Evolutionary conservation across 2,329 filamentous ascomycete genomes (phyloP), one percentile per base, ranked within the genome.

Genomic region (Penicillium paneum): DNA sequence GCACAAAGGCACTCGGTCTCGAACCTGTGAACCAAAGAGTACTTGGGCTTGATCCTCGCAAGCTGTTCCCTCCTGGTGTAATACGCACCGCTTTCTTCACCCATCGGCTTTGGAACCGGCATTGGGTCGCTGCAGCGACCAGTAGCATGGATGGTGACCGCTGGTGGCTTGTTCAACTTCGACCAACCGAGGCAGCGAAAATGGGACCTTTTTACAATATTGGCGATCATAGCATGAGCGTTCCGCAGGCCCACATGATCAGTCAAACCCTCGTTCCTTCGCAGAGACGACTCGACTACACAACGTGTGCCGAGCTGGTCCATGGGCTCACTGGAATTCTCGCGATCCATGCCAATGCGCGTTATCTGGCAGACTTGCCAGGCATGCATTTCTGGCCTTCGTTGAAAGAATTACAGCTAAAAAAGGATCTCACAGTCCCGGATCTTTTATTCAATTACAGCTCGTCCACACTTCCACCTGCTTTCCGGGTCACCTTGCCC

Each of bases 91-190:
- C 85, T 15, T 89, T 91, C 75, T 86, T 95, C 43, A 57, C 54
- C 12, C 63, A 65, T 44, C 54, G 47, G 15, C 46, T 57, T 59
- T 83, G 81, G 64, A 86, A 85, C 64, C 78, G 78, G 54, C 84
- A 83, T n/a, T 96, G 92, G 90, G 80, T 86, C 58, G 75, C 95
- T 36, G 85, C 86, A 60, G 81, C 88, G 42, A 84, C 85, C 49
- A 80, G 91, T 68, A 86, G 87, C 67, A 79, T 89, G 66, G 80
- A 81, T 65, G 89, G 90, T 49, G 89, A 94, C 67, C 81, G 81
- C 57, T 96, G 90, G 89, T 92, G 87, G 85, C 76, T 92, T 56
- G 77, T 90, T 26, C 71, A 72, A 56, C 54, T 72, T 60, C 63
- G 56, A 41, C 54, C 64, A 28, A 40, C 61, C 24, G 46, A 62